Percentiles rank a stretch among this genome's conserved stretches.
These are phyloP conservation scores for Draba incana DNA, from an alignment of 345 rosid genomes.

Conservation along the genomic window DNA sequence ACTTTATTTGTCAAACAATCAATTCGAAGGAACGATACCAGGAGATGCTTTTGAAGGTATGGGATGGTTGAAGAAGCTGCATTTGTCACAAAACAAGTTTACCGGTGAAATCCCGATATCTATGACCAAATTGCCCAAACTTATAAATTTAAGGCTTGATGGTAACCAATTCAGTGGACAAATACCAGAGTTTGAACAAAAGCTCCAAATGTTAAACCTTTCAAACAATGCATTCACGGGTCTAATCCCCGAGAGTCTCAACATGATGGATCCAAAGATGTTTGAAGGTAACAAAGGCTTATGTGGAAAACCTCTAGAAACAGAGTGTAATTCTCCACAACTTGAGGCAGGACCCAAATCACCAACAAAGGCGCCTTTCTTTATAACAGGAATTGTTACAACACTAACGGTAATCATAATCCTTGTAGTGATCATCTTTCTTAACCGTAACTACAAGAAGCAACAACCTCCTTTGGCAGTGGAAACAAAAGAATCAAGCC, in stretches of 20 bases:
- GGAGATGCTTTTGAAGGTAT: conserved; percentile 60
- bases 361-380: conserved; percentile 16
- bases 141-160: conserved; percentile 60
- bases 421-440: conserved; percentile 19
- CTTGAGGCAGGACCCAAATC: conserved; percentile 12
- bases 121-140: conserved; percentile 52
- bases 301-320: conserved; percentile 63
- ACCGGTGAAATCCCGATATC: conserved; percentile 69
- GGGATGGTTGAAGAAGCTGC: conserved; percentile 63
- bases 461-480: conserved; percentile 13
- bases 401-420: conserved; percentile 32
- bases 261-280: conserved; percentile 41
- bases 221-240: conserved; percentile 69
- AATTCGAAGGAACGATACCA: conserved; percentile 65
- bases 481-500: conserved; percentile 59
- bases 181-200: conserved; percentile 55
- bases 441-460: conserved; percentile 17
- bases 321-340: conserved; percentile 35
- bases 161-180: conserved; percentile 66
- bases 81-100: conserved; percentile 59
- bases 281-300: conserved; percentile 74
- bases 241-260: conserved; percentile 56
- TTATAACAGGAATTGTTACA: conserved; percentile 33
- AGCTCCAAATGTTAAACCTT: conserved; percentile 50
- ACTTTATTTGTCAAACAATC: conserved; percentile 61